phyloP scores from a whole-genome alignment of 257 asterid genomes.

The Schizonepeta tenuifolia region DNA sequence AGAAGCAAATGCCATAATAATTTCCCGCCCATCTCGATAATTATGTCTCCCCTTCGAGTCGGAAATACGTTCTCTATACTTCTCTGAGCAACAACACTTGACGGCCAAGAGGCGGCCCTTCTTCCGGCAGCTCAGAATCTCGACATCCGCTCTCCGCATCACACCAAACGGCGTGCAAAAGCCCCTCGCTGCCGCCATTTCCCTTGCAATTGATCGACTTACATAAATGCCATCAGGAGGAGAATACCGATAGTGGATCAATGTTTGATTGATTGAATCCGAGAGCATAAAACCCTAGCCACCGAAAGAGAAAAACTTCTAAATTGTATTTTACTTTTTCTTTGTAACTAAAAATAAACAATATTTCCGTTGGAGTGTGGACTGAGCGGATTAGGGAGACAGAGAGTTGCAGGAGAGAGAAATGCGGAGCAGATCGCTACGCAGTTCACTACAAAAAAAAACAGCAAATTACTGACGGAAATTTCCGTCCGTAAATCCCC shows the following conservation, averaged over 20 bases:
- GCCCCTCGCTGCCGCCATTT: conserved; percentile 67
- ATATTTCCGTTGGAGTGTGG: neutral
- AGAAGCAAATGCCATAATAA: conserved; percentile 67
- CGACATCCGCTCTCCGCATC: conserved; percentile 44
- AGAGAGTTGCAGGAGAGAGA: conserved; percentile 34
- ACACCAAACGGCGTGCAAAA: conserved; percentile 51
- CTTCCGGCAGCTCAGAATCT: conserved; percentile 30
- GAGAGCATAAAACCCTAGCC: conserved; percentile 51
- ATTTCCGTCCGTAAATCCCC: too few relatives aligned
- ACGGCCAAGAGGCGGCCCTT: conserved; percentile 43
- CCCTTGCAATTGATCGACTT: conserved; percentile 13
- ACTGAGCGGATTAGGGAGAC: conserved; percentile 10
- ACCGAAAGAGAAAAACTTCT: neutral
- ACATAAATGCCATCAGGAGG: conserved; percentile 38
- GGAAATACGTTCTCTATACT: conserved; percentile 52
- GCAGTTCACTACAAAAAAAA: too few relatives aligned
- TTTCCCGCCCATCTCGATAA: conserved; percentile 43
- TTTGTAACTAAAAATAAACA: neutral
- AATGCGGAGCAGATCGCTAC: conserved; percentile 22
- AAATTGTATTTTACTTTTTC: neutral
- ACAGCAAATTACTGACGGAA: too few relatives aligned
- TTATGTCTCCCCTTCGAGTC: conserved; percentile 49
- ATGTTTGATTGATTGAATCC: neutral
- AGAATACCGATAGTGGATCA: neutral
- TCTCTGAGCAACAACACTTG: conserved; percentile 64